These are phyloP conservation scores for Penicillium hesseltinei DNA, from an alignment of 2,329 filamentous ascomycete species.

Conservation along the genomic window DNA sequence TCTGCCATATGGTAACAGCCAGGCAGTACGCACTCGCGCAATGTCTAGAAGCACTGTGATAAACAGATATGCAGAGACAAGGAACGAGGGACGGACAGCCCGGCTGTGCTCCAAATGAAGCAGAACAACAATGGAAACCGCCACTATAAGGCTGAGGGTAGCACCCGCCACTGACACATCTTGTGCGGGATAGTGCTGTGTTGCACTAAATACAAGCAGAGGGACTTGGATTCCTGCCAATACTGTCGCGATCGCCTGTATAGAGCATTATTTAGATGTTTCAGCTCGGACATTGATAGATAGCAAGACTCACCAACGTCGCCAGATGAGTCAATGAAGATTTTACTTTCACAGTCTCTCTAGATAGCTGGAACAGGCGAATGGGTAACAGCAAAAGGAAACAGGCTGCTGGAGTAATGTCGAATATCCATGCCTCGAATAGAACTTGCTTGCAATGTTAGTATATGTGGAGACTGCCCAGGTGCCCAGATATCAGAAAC, in stretches of 20 bases:
- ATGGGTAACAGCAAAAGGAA: conserved; percentile 11
- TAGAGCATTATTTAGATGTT: background rate
- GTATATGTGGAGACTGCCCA: background rate
- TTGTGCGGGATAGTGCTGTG: background rate
- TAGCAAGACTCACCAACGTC: conserved; percentile 7
- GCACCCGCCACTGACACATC: conserved; percentile 1
- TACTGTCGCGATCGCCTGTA: background rate
- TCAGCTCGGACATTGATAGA: background rate
- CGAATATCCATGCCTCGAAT: background rate
- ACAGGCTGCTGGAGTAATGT: background rate
- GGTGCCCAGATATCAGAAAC: background rate
- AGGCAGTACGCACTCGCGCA: conserved; percentile 42
- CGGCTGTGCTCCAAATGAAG: conserved; percentile 26
- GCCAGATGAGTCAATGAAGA: conserved; percentile 7
- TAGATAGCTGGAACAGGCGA: conserved; percentile 14
- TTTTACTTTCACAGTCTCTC: conserved; percentile 12
- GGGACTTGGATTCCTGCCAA: background rate
- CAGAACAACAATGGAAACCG: conserved; percentile 17
- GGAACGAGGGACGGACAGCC: conserved; percentile 30
- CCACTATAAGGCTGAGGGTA: conserved; percentile 19
- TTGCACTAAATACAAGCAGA: background rate
- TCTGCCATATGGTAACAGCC: conserved; percentile 28
- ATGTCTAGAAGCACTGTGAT: conserved; percentile 44
- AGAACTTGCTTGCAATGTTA: background rate
- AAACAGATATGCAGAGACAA: conserved; percentile 42